Base-by-base conservation (phyloP, 2,329 filamentous ascomycete genomes). In the Fusarium oligoseptatum region DNA sequence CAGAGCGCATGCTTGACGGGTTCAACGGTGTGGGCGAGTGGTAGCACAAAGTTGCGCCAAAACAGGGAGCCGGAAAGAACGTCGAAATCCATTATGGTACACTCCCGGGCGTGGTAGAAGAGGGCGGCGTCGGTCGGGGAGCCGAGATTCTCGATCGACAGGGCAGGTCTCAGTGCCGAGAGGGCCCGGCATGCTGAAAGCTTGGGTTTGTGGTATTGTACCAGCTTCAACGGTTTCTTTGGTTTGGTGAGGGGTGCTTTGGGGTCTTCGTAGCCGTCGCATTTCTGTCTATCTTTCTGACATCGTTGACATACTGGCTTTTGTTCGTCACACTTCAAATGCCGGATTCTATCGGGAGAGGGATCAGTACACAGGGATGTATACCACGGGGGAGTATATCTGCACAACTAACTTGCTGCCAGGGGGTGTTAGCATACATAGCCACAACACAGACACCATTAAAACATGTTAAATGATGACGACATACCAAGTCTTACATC, bases 301-400 rank as follows among this genome's bases (percentile, higher is more conserved):
- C 71, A 75, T 22, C 71, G 55, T 15, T 56, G 55, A 4, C 71
- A 75, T 9, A 43, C 39, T 2, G 71, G 72, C 22, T 57, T 70
- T 15, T 29, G 62, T 48, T 74, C 72, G 36, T 75, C 72, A 6
- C 72, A 75, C 55, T 75, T 75, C 17, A 75, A 32, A 64, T 74
- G 72, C 3, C 71, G 72, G 15, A 68, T 73, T 70, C 72, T 75
- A 36, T 37, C 20, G 20, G 29, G 7, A 27, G 65, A 8, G n/a
- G 20, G 29, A 34, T 70, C 29, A 60, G 63, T 24, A 37, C 14
- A 14, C 27, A 2, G 10, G 20, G 11, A 52, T 52, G 27, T 11
- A 15, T 11, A n/a, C 27, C 24, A n/a, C 8, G 27, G n/a, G 27
- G 56, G 22, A 9, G 27, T 56, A 27, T 48, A 3, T 27, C 32